Percentiles rank a stretch among this genome's conserved stretches.
Evolutionary conservation across 1,284 basidiomycete species (phyloP).

Genomic region (Boletellus deceptivus): DNA sequence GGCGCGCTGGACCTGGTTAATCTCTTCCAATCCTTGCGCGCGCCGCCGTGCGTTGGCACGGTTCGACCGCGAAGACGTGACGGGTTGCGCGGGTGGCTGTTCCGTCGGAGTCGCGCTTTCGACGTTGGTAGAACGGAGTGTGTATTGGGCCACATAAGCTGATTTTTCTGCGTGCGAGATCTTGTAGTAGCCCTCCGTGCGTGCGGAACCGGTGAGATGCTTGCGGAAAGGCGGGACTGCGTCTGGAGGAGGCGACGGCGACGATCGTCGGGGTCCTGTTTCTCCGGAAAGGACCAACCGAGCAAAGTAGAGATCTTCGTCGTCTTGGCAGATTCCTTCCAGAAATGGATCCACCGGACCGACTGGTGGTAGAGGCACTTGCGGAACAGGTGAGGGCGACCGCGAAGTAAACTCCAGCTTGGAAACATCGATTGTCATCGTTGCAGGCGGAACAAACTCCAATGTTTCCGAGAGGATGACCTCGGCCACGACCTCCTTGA

Average conservation of each 20-base stretch:
- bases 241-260: slow-evolving; percentile 31
- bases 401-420: slow-evolving; percentile 42
- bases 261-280: slow-evolving; percentile 23
- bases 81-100: slow-evolving; percentile 47
- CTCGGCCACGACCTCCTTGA: slow-evolving; percentile 43
- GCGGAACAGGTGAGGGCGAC: slow-evolving; percentile 44
- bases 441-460: slow-evolving; percentile 48
- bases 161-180: slow-evolving; percentile 92
- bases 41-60: slow-evolving; percentile 93
- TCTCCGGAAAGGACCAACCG: slow-evolving; percentile 56
- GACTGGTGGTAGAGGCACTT: slow-evolving; percentile 40
- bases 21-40: slow-evolving; percentile 92
- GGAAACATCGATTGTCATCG: slow-evolving; percentile 50
- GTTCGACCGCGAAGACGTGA: slow-evolving; percentile 86
- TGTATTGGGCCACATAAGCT: slow-evolving; percentile 81
- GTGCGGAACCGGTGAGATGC: slow-evolving; percentile 79
- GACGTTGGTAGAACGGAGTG: slow-evolving; percentile 49
- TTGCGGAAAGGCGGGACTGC: slow-evolving; percentile 52
- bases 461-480: slow-evolving; percentile 51
- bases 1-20: slow-evolving; percentile 79
- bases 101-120: slow-evolving; percentile 41
- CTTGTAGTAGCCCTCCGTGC: slow-evolving; percentile 94
- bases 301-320: slow-evolving; percentile 89
- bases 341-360: slow-evolving; percentile 58
- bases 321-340: slow-evolving; percentile 73